Evolutionary conservation across 2,329 filamentous ascomycete species (phyloP).

Genomic region (Byssothecium circinans): DNA sequence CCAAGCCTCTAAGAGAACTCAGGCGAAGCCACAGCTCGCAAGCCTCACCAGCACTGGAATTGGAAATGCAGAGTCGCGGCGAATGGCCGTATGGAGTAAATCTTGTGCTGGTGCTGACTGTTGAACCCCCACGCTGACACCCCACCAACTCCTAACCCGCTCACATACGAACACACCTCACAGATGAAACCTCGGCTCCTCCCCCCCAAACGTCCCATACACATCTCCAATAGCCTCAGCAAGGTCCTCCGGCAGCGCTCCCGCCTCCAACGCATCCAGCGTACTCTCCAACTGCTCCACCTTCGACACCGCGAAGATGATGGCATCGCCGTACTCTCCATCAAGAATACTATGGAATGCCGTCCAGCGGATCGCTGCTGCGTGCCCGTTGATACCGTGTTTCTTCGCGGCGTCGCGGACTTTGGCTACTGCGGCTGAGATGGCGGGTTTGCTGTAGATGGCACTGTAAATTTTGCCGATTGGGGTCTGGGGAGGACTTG

Average conservation of each 20-base stretch:
- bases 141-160: too few relatives aligned
- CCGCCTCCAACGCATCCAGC: slow-evolving; percentile 4
- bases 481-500: too few relatives aligned
- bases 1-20: not conserved
- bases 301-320: slow-evolving; percentile 40
- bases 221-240: too few relatives aligned
- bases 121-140: too few relatives aligned
- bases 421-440: not conserved
- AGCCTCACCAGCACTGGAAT: not conserved
- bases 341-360: slow-evolving; percentile 38
- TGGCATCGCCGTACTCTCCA: slow-evolving; percentile 37
- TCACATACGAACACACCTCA: too few relatives aligned
- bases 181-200: too few relatives aligned
- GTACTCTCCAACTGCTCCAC: slow-evolving; percentile 9
- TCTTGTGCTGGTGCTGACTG: not conserved
- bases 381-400: slow-evolving; percentile 33
- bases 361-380: slow-evolving; percentile 45
- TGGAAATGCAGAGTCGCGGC: not conserved
- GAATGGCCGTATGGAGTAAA: not conserved
- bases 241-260: slow-evolving; percentile 2
- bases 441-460: not conserved
- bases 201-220: too few relatives aligned
- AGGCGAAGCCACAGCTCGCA: not conserved
- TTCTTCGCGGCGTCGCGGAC: slow-evolving; percentile 38
- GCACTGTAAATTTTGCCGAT: too few relatives aligned